Evolutionary conservation across 2,329 filamentous ascomycete genomes (phyloP).

Genomic region (Septoria petroselini): DNA sequence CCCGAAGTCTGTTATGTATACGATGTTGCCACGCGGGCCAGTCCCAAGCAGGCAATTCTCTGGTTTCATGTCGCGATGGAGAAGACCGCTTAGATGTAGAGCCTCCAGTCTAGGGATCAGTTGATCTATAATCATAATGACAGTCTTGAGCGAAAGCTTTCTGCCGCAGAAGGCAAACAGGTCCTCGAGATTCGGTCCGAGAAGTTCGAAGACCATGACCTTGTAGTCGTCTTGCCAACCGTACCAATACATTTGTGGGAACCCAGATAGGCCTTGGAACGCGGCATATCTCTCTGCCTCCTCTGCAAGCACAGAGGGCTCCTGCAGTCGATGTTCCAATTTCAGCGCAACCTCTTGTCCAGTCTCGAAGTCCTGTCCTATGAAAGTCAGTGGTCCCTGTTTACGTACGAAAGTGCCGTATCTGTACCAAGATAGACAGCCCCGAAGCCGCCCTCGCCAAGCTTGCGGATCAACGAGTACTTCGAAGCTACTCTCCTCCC

Average conservation of each 20-base stretch:
- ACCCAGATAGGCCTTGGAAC: constrained; percentile 20
- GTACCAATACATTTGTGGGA: constrained; percentile 25
- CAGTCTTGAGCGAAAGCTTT: constrained; percentile 16
- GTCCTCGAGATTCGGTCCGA: constrained; percentile 28
- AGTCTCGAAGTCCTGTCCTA: constrained; percentile 3
- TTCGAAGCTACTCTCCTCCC: background rate
- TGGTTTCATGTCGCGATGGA: constrained; percentile 10
- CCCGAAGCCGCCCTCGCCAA: constrained; percentile 11
- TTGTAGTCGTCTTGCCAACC: constrained; percentile 26
- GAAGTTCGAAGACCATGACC: constrained; percentile 28
- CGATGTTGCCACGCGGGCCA: constrained; percentile 1
- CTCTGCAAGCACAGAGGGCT: constrained; percentile 14
- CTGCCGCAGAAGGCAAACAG: constrained; percentile 23
- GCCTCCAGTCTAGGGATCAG: constrained; percentile 4
- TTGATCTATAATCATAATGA: constrained; percentile 15
- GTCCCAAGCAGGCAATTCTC: constrained; percentile 10
- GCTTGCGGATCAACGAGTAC: constrained; percentile 8
- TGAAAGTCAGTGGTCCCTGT: constrained; percentile 5
- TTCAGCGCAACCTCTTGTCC: constrained; percentile 12
- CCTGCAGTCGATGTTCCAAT: constrained; percentile 5
- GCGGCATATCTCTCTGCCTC: constrained; percentile 21
- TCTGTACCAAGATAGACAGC: constrained; percentile 9
- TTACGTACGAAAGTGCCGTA: background rate
- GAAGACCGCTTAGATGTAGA: background rate
- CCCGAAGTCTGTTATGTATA: constrained; percentile 10